Evolutionary conservation across 352 stramenopile genomes (phyloP), one percentile per base, ranked within the genome.

Genomic region (Globisporangium paroecandrum): DNA sequence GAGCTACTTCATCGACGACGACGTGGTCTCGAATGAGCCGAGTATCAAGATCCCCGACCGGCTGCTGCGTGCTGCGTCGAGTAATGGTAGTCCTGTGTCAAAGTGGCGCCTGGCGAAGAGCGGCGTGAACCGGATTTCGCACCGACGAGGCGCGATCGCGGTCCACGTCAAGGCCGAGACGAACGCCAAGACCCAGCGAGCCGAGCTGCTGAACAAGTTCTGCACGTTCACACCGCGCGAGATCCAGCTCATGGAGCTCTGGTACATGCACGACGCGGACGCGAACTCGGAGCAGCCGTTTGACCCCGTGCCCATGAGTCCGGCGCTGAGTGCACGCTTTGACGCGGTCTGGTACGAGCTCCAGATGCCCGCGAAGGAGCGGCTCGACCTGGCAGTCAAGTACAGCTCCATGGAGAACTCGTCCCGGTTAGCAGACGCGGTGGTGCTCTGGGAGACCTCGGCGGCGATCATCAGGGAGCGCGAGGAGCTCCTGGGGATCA

Each of bases 351-450:
- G 85, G 85, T 80, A 84, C 34, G 81, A 87, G n/a, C 69, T 93
- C 25, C 66, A 78, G 38, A 73, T 93, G 63, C 75, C 81, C 0
- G 80, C 82, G 12, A 82, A 83, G 22, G 78, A 89, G 32, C 72
- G 85, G 12, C 72, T 93, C 25, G 83, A 93, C 67, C 57, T 93
- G 24, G 82, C 83, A 4, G 79, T 91, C 77, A 93, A 93, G 75
- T 93, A 91, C 72, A 85, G 81, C 29, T 79, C 82, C 3, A 65
- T 89, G 4, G 76, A 79, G 1, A 76, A 87, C 51, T 82, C 80
- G 29, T 74, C 82, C 15, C 75, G 77, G 1, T 70, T 93, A 1
- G 69, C 83, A 0, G 83, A 93, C 60, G 81, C 82, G 6, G 82
- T 93, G 5, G 58, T 68, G 47, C 74, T 91, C 22, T 93, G 85